Conservation (phyloP, 2,329 filamentous ascomycete genomes). For the Trichoderma sp. region DNA sequence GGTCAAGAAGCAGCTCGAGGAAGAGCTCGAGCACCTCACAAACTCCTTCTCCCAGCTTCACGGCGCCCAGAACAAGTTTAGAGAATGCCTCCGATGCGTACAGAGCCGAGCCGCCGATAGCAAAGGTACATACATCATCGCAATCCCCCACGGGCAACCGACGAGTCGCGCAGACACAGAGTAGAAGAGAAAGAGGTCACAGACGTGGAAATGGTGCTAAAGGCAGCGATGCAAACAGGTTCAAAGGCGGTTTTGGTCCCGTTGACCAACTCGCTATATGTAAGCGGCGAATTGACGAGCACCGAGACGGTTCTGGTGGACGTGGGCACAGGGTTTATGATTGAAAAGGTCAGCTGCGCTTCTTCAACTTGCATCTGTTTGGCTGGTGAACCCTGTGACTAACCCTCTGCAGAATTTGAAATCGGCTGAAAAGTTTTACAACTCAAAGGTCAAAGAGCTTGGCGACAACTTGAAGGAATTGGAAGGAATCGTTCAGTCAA, state of each 20-base stretch:
- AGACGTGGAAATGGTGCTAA: neutral
- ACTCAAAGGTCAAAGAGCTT: conserved; percentile 59
- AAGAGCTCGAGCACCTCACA: conserved; percentile 93
- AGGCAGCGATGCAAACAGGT: conserved; percentile 30
- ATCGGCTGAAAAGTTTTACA: conserved; percentile 60
- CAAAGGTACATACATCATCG: conserved; percentile 36
- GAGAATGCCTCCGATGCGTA: conserved; percentile 83
- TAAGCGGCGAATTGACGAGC: conserved; percentile 77
- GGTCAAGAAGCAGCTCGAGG: conserved; percentile 94
- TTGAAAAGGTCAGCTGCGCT: conserved; percentile 74
- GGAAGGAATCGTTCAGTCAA: conserved; percentile 63
- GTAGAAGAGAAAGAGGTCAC: neutral
- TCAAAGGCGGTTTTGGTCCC: conserved; percentile 78
- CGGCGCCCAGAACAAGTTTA: conserved; percentile 87
- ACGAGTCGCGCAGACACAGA: neutral
- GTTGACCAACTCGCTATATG: conserved; percentile 91
- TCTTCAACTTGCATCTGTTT: neutral
- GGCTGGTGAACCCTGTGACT: conserved; percentile 8
- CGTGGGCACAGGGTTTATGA: conserved; percentile 90
- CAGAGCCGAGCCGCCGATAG: conserved; percentile 45
- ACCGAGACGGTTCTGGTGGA: conserved; percentile 83
- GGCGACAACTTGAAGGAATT: conserved; percentile 59
- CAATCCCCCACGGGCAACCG: neutral
- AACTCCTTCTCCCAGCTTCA: conserved; percentile 88
- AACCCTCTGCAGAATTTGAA: conserved; percentile 50